Base-by-base conservation (phyloP, 192 early-diverging fungal species). In the Irineochytrium annulatum region DNA sequence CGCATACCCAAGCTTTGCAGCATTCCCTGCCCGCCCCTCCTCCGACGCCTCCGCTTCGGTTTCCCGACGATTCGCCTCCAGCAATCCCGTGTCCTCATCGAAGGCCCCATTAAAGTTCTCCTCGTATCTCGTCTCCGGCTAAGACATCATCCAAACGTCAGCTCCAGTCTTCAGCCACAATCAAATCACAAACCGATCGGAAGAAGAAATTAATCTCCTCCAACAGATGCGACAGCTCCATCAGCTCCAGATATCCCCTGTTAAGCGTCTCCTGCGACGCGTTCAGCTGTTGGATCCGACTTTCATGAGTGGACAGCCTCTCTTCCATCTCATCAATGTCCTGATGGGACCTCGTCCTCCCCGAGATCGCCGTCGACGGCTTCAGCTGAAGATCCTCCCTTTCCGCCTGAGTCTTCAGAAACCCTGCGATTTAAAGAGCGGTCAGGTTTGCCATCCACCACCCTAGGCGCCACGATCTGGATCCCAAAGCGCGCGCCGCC, bases 321-420 rank as follows among this genome's bases (percentile, higher is more conserved):
- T 84, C 85, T 65, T 94, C 91, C 49, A 99, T 79, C 59, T 97
- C 91, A 71, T 97, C 95, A 55, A 99, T 82, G 69, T 97, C 94
- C 58, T 89, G 87, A 35, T 91, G 89, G 17, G 87, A 86, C 14
- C 88, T 81, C 1, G 91, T 81, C 8, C 83, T 28, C 19, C 5
- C 55, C 44, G n/a, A 35, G 13, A n/a, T 34, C 3, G 55, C 55
- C 4, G 63, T 37, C 16, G 55, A 54, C 26, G 51, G 79, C 52
- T 73, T 74, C 20, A 86, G 55, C 19, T 72, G 68, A 55, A 99
- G 82, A 4, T 84, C 86, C 16, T 79, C 83, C 65, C 88, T 91
- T 43, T 87, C 82, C 52, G 93, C 80, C 67, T 97, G 92, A 14
- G 64, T 51, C 37, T 78, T 73, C 65, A 98, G 82, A 69, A 91